Conservation (phyloP, 2,329 filamentous ascomycete species). For the Cryphonectria radicalis region DNA sequence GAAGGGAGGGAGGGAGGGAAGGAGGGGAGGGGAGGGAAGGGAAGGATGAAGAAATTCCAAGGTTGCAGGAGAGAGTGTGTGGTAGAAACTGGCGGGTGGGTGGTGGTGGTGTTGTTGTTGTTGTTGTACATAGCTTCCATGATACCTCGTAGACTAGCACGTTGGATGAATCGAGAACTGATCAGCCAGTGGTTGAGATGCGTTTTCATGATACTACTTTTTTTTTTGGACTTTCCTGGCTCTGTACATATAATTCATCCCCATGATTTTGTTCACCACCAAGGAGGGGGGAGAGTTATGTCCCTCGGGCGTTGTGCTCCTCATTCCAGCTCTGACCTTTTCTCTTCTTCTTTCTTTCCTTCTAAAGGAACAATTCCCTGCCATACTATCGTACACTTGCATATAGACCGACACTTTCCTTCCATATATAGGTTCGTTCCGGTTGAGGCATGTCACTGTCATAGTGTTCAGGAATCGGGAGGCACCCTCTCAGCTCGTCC, state of each 20-base stretch:
- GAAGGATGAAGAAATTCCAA: background rate
- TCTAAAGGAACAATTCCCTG: too few species aligned
- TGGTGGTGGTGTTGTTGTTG: background rate
- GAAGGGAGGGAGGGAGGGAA: background rate
- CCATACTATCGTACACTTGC: background rate
- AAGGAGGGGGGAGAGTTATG: background rate
- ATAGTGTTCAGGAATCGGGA: background rate
- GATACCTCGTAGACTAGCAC: conserved; percentile 33
- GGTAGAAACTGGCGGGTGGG: background rate
- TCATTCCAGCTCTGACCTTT: background rate
- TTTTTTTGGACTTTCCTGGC: too few species aligned
- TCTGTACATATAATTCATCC: background rate
- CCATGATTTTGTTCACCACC: background rate
- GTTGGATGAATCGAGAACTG: conserved; percentile 25
- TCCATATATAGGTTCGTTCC: background rate
- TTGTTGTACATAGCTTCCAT: conserved; percentile 31
- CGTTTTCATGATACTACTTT: background rate
- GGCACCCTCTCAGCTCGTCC: too few species aligned
- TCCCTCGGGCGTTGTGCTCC: background rate
- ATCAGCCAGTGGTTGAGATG: conserved; percentile 5
- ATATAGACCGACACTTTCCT: background rate
- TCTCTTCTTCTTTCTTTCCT: background rate
- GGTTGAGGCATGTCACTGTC: background rate
- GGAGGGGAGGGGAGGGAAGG: background rate
- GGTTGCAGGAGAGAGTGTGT: background rate